These are phyloP conservation scores for Paramecium sexaurelia DNA, from an alignment of 73 alveolate species.

Conservation along the genomic window DNA sequence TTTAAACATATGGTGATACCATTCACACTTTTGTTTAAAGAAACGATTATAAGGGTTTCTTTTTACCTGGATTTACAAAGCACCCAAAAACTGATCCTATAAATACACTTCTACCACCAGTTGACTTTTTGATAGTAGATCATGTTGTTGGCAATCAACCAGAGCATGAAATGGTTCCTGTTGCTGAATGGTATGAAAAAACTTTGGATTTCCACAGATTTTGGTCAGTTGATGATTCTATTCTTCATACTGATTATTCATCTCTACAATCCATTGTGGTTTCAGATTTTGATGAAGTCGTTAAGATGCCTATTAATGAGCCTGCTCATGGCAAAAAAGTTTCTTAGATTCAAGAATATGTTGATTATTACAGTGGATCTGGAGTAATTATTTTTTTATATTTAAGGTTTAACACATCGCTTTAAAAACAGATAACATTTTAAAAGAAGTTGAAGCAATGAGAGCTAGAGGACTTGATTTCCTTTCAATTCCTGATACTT, in stretches of 20 bases:
- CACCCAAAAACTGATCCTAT: conserved; percentile 75
- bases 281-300: conserved; percentile 85
- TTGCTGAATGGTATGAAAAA: conserved; percentile 92
- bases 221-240: conserved; percentile 91
- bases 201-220: conserved; percentile 90
- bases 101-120: conserved; percentile 70
- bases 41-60: conserved; percentile 85
- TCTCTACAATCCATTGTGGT: conserved; percentile 86
- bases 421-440: conserved; percentile 75
- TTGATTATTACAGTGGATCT: conserved; percentile 90
- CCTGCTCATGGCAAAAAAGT: conserved; percentile 91
- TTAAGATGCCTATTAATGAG: conserved; percentile 94
- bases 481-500: conserved; percentile 83
- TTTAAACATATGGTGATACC: conserved; percentile 92
- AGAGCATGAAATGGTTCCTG: conserved; percentile 84
- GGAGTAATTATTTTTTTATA: conserved; percentile 74
- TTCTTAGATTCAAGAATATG: conserved; percentile 88
- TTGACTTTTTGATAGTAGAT: conserved; percentile 74
- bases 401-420: conserved; percentile 80
- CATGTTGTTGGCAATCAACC: conserved; percentile 93
- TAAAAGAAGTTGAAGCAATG: conserved; percentile 74
- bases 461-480: conserved; percentile 89
- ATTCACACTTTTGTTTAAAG: conserved; percentile 86
- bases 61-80: conserved; percentile 86
- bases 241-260: conserved; percentile 89